Evolutionary conservation across 306 rosid genomes (phyloP).

Genomic region (Cucumis sativus): Cucumber_9930_V3 NC_026658.2:24659001-24659500

Average conservation of each 20-base stretch:
- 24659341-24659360: constrained; percentile 35
- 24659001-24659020: background rate
- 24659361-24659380: constrained; percentile 54
- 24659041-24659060: background rate
- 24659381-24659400: constrained; percentile 65
- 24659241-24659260: constrained; percentile 28
- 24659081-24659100: constrained; percentile 22
- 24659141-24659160: background rate
- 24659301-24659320: constrained; percentile 36
- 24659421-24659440: constrained; percentile 25
- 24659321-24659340: constrained; percentile 49
- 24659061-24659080: constrained; percentile 41
- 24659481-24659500: background rate
- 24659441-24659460: background rate
- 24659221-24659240: background rate
- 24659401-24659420: constrained; percentile 51
- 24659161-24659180: background rate
- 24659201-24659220: background rate
- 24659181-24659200: background rate
- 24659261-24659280: background rate
- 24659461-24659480: background rate
- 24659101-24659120: background rate
- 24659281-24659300: background rate
- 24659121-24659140: background rate
- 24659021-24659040: background rate